Conservation (phyloP, 2,329 filamentous ascomycete species). For the Phaeosphaeriaceae sp. region DNA sequence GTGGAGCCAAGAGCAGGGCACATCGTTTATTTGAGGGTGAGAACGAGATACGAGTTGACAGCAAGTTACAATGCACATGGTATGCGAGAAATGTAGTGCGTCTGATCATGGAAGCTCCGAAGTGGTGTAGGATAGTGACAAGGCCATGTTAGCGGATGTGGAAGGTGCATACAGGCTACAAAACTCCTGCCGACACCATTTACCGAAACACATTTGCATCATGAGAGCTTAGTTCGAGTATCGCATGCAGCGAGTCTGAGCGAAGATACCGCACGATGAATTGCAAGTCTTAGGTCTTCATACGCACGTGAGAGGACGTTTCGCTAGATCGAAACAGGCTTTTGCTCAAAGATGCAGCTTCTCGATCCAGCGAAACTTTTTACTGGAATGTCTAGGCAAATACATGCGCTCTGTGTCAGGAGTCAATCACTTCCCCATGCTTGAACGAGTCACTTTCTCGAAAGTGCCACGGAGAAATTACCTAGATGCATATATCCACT, state of each 20-base stretch:
- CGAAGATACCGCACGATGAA: background rate
- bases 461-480: background rate
- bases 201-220: background rate
- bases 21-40: background rate
- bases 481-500: too few relatives aligned
- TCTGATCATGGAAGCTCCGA: background rate
- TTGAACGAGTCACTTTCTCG: background rate
- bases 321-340: background rate
- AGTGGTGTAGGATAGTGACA: background rate
- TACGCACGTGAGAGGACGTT: background rate
- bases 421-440: background rate
- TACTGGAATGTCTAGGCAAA: background rate
- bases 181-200: background rate
- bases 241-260: background rate
- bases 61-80: background rate
- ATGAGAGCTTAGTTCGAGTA: background rate
- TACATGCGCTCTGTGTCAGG: background rate
- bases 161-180: background rate
- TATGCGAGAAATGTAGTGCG: background rate
- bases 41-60: background rate
- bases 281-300: background rate
- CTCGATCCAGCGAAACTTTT: background rate
- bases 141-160: background rate
- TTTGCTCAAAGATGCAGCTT: background rate
- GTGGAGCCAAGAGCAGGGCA: background rate